A percentile compares a stretch with the other conserved stretches of the same genome.
These are phyloP conservation scores for Scutellaria minor DNA, from an alignment of 257 asterid species.

Conservation along the genomic window DNA sequence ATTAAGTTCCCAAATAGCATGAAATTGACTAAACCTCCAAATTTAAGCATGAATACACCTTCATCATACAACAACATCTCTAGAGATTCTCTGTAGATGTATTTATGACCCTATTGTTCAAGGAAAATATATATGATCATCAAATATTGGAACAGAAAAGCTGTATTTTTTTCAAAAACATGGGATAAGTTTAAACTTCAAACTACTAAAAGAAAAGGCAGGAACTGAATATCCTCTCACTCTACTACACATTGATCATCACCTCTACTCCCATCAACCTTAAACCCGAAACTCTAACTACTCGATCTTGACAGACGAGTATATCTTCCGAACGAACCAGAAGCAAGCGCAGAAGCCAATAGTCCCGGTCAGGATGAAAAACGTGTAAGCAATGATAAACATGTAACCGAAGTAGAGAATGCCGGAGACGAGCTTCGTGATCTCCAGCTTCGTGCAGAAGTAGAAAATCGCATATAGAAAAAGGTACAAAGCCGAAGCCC, in stretches of 20 bases:
- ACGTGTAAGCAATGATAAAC: constrained; percentile 50
- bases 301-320: constrained; percentile 55
- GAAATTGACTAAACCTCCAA: neutral
- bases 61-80: neutral
- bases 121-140: neutral
- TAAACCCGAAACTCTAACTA: constrained; percentile 8
- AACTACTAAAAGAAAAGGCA: no score
- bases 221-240: no score
- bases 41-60: neutral
- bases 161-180: neutral
- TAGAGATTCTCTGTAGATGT: neutral
- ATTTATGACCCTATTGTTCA: no score
- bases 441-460: constrained; percentile 54
- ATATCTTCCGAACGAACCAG: constrained; percentile 56
- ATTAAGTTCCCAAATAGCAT: no score
- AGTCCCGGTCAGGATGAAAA: constrained; percentile 57
- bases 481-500: constrained; percentile 58
- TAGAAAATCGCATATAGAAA: constrained; percentile 51
- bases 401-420: constrained; percentile 60
- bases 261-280: no score
- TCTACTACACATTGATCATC: no score
- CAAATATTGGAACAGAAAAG: neutral
- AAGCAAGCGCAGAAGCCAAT: constrained; percentile 59
- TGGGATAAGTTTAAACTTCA: neutral
- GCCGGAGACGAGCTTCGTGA: constrained; percentile 53